Conservation (phyloP, 495 filamentous ascomycete species). For the Trichodelitschia bisporula region DNA sequence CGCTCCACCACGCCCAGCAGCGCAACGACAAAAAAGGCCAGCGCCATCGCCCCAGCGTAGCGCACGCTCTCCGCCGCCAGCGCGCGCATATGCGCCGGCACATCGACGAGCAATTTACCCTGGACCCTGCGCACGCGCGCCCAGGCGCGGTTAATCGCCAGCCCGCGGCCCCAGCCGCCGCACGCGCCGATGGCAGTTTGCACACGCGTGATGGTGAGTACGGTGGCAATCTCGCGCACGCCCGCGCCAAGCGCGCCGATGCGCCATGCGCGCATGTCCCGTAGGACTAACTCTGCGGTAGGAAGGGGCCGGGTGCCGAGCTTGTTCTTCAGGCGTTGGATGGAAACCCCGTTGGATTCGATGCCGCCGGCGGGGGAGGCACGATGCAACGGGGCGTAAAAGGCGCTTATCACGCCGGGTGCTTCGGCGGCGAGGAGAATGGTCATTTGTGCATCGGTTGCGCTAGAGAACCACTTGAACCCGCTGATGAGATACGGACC, state of each 20-base stretch:
- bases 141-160: slow-evolving; percentile 35
- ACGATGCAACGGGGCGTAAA: slow-evolving; percentile 38
- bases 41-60: slow-evolving; percentile 31
- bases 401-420: slow-evolving; percentile 28
- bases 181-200: slow-evolving; percentile 34
- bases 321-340: slow-evolving; percentile 45
- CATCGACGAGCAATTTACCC: slow-evolving; percentile 21
- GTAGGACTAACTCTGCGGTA: slow-evolving; percentile 42
- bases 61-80: slow-evolving; percentile 27
- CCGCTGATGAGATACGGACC: slow-evolving; percentile 38
- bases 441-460: slow-evolving; percentile 45
- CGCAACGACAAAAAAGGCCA: slow-evolving; percentile 33
- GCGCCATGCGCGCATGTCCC: slow-evolving; percentile 34
- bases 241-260: slow-evolving; percentile 37
- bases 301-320: slow-evolving; percentile 43
- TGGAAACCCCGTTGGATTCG: slow-evolving; percentile 38
- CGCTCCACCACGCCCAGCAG: slow-evolving; percentile 29
- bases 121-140: slow-evolving; percentile 26
- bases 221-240: slow-evolving; percentile 36
- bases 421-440: slow-evolving; percentile 34
- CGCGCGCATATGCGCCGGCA: slow-evolving; percentile 34
- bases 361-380: slow-evolving; percentile 11
- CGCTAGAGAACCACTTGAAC: slow-evolving; percentile 59
- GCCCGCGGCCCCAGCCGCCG: slow-evolving; percentile 30
- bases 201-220: slow-evolving; percentile 44